phyloP scores from a whole-genome alignment of 2,329 filamentous ascomycete species.

The Trichophyton rubrum region DNA sequence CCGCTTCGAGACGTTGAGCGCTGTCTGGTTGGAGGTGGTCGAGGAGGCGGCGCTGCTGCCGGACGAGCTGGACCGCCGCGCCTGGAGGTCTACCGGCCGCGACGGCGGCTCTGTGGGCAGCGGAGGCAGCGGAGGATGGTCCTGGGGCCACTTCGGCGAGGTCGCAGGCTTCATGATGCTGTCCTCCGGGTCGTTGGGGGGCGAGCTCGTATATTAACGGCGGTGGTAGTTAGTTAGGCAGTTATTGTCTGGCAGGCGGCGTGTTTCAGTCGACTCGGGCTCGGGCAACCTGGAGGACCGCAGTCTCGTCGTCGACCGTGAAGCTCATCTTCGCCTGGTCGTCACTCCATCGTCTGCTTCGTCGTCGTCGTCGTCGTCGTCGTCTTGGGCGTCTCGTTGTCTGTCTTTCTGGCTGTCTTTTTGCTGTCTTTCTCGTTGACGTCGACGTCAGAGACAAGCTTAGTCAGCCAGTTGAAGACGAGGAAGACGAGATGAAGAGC shows the following conservation, averaged over 20 bases:
- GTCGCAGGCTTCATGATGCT: conserved; percentile 1
- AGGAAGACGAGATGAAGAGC: too few species aligned
- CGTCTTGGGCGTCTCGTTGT: not conserved
- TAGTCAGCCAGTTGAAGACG: too few species aligned
- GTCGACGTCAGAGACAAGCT: too few species aligned
- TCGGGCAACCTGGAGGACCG: not conserved
- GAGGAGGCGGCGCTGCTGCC: conserved; percentile 37
- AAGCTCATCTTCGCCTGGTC: not conserved
- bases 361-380: not conserved
- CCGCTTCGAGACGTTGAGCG: conserved; percentile 31
- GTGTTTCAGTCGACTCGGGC: not conserved
- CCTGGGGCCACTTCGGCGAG: conserved; percentile 12
- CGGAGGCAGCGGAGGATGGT: conserved; percentile 14
- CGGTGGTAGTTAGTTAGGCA: too few species aligned
- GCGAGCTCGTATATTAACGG: too few species aligned
- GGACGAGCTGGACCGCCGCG: conserved; percentile 30
- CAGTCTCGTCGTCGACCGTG: not conserved
- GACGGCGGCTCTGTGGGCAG: conserved; percentile 10
- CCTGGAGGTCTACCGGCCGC: conserved; percentile 16
- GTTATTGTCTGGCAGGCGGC: not conserved
- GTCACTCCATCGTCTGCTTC: not conserved
- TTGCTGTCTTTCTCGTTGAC: not conserved
- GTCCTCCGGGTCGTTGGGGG: not conserved
- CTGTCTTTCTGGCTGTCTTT: not conserved
- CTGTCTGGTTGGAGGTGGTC: conserved; percentile 32